A percentile compares a stretch with the other conserved stretches of the same genome.
phyloP scores from a whole-genome alignment of 495 filamentous ascomycete genomes.

The Penicillium goetzii region DNA sequence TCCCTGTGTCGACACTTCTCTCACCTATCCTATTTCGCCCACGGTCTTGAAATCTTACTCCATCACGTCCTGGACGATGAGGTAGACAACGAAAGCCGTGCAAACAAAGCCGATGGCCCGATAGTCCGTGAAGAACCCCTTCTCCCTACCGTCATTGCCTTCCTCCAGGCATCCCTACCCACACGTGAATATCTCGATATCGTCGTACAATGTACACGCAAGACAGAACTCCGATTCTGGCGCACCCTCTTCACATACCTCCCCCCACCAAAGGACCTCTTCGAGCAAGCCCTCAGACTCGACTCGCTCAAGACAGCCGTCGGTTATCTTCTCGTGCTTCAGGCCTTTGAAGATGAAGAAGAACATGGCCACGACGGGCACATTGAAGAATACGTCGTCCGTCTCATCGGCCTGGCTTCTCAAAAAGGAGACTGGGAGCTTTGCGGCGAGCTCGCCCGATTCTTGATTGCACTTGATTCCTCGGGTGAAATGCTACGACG shows the following conservation, averaged over 20 bases:
- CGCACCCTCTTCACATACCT: conserved; percentile 88
- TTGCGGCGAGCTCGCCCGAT: conserved; percentile 91
- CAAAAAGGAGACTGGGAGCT: conserved; percentile 92
- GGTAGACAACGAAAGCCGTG: conserved; percentile 73
- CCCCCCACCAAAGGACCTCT: conserved; percentile 85
- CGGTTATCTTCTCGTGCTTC: conserved; percentile 93
- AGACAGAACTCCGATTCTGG: conserved; percentile 96
- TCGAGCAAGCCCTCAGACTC: conserved; percentile 84
- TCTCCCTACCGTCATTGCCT: conserved; percentile 83
- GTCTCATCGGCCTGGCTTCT: conserved; percentile 80
- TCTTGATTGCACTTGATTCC: conserved; percentile 89
- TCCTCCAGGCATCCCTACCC: conserved; percentile 81
- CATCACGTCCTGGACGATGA: conserved; percentile 95
- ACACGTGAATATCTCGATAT: conserved; percentile 81
- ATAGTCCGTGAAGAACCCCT: conserved; percentile 59
- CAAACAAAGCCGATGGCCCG: conserved; percentile 49
- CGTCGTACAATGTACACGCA: conserved; percentile 94
- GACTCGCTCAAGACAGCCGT: conserved; percentile 93
- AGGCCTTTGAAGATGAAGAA: conserved; percentile 86
- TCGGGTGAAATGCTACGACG: conserved; percentile 79
- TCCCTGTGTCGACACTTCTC: conserved; percentile 81
- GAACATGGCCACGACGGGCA: conserved; percentile 68
- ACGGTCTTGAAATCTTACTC: conserved; percentile 88
- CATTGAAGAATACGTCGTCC: conserved; percentile 67
- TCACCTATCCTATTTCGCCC: conserved; percentile 84